Base-by-base conservation (phyloP, 306 rosid genomes). In the Comarum palustre region DNA sequence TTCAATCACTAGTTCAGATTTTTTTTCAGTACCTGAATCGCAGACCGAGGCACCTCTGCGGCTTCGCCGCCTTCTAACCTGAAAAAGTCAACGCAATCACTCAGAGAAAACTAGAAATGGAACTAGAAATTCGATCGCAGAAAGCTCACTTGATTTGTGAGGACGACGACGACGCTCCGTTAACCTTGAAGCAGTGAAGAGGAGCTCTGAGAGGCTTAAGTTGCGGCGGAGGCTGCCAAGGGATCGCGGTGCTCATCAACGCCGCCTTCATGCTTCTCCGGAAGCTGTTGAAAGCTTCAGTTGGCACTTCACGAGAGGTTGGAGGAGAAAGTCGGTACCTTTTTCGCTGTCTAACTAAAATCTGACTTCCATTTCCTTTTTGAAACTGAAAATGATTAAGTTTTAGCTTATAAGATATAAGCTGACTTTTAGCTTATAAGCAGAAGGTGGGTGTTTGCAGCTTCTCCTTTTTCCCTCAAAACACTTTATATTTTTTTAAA, bases 31-130 rank as follows among this genome's bases (percentile, higher is more conserved):
- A 48, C 60, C 59, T 29, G 66, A 60, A 47, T 39, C 43, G 12
- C 60, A 29, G 73, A 3, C 92, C 77, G 73, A 43, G 77, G 62
- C 32, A 73, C 66, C 43, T 80, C 88, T 71, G 81, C 85, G 75
- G 75, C 83, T 63, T 51, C 80, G 50, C 32, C 71, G 36, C 80
- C 82, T 74, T 70, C 82, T 42, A 77, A 79, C 87, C 98, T 92
- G 82, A 39, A 8, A 39, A 68, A 59, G 61, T 55, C n/a, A 32
- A 79, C 2, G 60, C 7, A 43, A 1, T 80, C 54, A 11, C 10
- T 43, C 73, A 57, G 65, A 58, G 68, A 59, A 65, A 36, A 65
- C 51, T 22, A 72, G 20, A 22, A 59, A 62, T 4, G 47, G 47
- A 4, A 27, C 4, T 43, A 46, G 68, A 3, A 73, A 31, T 54